Evolutionary conservation across 2,329 filamentous ascomycete species (phyloP).

Genomic region (Monascus ruber): DNA sequence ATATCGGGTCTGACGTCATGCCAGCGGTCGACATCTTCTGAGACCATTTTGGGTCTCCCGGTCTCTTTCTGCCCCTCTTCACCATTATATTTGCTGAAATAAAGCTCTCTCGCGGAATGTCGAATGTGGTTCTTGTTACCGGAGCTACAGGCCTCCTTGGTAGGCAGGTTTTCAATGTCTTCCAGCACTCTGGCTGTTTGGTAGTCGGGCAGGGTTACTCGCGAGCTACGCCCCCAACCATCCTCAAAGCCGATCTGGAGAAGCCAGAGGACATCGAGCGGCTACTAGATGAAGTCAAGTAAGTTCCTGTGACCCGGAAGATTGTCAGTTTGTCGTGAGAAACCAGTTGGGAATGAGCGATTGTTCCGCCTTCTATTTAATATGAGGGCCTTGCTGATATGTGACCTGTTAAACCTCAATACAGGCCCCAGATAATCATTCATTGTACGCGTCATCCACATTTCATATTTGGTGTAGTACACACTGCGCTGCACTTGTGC

Average conservation of each 20-base stretch:
- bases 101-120: neutral
- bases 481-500: neutral
- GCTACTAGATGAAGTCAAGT: constrained; percentile 43
- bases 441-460: constrained; percentile 51
- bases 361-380: too few species aligned
- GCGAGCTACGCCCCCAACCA: constrained; percentile 57
- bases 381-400: neutral
- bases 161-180: constrained; percentile 62
- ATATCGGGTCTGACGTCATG: too few species aligned
- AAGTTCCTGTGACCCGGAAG: constrained; percentile 9
- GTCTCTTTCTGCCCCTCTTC: too few species aligned
- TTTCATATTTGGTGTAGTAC: neutral
- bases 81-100: too few species aligned
- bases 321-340: too few species aligned
- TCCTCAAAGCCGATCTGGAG: constrained; percentile 48
- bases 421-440: constrained; percentile 63
- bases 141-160: constrained; percentile 78
- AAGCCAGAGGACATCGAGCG: constrained; percentile 34
- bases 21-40: too few species aligned
- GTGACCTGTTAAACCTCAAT: constrained; percentile 1
- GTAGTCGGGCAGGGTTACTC: constrained; percentile 63
- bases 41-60: too few species aligned
- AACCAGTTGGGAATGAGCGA: too few species aligned
- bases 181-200: constrained; percentile 56
- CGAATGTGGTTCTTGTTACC: constrained; percentile 53